Conservation (phyloP, 768 basidiomycete species). For the Hygrocybe coccinea region DNA sequence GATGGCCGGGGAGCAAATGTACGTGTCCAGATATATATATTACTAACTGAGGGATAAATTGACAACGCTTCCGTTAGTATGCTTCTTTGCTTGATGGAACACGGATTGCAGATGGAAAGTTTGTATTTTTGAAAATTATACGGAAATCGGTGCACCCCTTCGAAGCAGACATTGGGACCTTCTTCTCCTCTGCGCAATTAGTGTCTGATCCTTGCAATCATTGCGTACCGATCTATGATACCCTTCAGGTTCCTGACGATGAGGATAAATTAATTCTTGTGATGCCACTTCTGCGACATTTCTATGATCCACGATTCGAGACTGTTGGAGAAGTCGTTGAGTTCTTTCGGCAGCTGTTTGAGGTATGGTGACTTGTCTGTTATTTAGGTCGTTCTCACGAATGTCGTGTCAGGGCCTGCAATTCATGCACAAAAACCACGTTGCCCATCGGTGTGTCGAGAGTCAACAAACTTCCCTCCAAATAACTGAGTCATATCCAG, state of each 20-base stretch:
- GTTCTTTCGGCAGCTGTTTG: constrained; percentile 27
- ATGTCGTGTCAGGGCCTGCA: constrained; percentile 15
- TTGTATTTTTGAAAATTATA: constrained; percentile 29
- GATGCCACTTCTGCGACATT: constrained; percentile 26
- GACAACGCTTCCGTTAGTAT: constrained; percentile 4
- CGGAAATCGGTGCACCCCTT: constrained; percentile 13
- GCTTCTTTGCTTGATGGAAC: constrained; percentile 28
- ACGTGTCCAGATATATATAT: neutral
- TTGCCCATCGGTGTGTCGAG: constrained; percentile 18
- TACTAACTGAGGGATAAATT: neutral
- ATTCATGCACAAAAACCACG: constrained; percentile 21
- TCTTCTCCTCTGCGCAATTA: constrained; percentile 17
- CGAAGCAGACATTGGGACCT: constrained; percentile 29
- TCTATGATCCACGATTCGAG: constrained; percentile 20
- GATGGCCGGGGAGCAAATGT: constrained; percentile 4
- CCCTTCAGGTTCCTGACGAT: constrained; percentile 19
- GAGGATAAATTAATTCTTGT: constrained; percentile 20
- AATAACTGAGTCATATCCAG: too few species aligned
- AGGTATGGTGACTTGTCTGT: constrained; percentile 12
- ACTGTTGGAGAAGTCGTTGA: constrained; percentile 31
- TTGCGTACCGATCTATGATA: constrained; percentile 30
- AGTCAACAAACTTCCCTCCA: neutral
- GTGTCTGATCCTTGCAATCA: constrained; percentile 28
- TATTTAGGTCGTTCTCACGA: neutral
- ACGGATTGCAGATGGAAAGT: constrained; percentile 27